These are phyloP conservation scores for Hypomyces rosellus DNA, from an alignment of 2,329 filamentous ascomycete genomes.

Conservation along the genomic window DNA sequence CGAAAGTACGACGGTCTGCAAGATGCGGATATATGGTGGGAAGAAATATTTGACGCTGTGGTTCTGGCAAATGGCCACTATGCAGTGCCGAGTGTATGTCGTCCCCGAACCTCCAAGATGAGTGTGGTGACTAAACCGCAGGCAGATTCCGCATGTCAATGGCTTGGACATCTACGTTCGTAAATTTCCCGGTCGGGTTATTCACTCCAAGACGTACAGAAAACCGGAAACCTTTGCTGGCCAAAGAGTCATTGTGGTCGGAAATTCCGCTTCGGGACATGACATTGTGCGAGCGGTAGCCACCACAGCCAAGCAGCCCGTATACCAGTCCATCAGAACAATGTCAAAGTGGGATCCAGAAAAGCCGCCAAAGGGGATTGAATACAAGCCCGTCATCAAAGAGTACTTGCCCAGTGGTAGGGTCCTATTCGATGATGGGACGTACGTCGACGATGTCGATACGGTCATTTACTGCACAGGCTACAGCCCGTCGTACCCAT, in stretches of 20 bases:
- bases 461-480: conserved; percentile 38
- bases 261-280: conserved; percentile 39
- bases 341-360: conserved; percentile 45
- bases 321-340: conserved; percentile 47
- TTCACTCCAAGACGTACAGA: conserved; percentile 42
- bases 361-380: conserved; percentile 38
- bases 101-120: no score
- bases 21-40: conserved; percentile 47
- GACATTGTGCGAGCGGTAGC: conserved; percentile 34
- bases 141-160: conserved; percentile 38
- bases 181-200: conserved; percentile 33
- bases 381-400: conserved; percentile 47
- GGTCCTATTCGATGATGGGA: conserved; percentile 36
- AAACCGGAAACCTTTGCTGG: conserved; percentile 26
- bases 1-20: conserved; percentile 37
- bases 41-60: conserved; percentile 42
- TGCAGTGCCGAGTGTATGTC: conserved; percentile 38
- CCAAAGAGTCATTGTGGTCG: conserved; percentile 33
- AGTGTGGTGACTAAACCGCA: neutral
- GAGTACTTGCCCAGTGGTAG: conserved; percentile 36
- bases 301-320: conserved; percentile 31
- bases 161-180: conserved; percentile 35
- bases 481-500: conserved; percentile 38
- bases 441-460: conserved; percentile 30
- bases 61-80: conserved; percentile 40